Base-by-base conservation (phyloP, 306 rosid genomes). In the Parietaria judaica region DNA sequence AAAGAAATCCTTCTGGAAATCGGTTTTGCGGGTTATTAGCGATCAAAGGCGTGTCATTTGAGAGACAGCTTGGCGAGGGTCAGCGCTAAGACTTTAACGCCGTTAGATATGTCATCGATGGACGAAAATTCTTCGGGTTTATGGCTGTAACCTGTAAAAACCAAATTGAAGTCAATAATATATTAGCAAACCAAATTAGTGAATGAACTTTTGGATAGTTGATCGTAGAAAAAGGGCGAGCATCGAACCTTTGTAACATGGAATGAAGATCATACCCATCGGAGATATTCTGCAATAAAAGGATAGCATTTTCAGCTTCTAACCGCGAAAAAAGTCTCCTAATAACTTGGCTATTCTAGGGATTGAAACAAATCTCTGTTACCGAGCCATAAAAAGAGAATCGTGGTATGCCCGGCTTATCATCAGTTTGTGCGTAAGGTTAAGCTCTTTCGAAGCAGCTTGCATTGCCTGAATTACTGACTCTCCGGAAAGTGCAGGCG, bases 181-280 rank as follows among this genome's bases (percentile, higher is more conserved):
- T 7, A 55, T 23, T 23, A 55, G 54, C 36, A 14, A 7, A 54
- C 56, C 14, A 13, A 54, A 7, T 6, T 54, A 46, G 34, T 7
- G 45, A 41, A 60, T 34, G 38, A 10, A 39, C 1, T 41, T 53
- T 49, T 8, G 51, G 14, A 50, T 50, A 36, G 46, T 38, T 54
- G 31, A 41, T 13, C 7, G 35, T 63, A 46, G 49, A 48, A 52
- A 57, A 56, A 46, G 49, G 44, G 1, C 31, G 17, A 51, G 13
- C 48, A 70, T 31, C 71, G 53, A 72, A 92, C 96, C 99, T 88
- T 86, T 86, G 84, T 82, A 92, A 66, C 99, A 88, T 51, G 99
- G 95, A 81, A 92, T 86, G 81, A 92, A 92, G 70, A 86, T 74
- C 99, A 92, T 88, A 73, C 96, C 95, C 99, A 84, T 92, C 9